Conservation (phyloP, 2,329 filamentous ascomycete species). For the Apiospora marii region DNA sequence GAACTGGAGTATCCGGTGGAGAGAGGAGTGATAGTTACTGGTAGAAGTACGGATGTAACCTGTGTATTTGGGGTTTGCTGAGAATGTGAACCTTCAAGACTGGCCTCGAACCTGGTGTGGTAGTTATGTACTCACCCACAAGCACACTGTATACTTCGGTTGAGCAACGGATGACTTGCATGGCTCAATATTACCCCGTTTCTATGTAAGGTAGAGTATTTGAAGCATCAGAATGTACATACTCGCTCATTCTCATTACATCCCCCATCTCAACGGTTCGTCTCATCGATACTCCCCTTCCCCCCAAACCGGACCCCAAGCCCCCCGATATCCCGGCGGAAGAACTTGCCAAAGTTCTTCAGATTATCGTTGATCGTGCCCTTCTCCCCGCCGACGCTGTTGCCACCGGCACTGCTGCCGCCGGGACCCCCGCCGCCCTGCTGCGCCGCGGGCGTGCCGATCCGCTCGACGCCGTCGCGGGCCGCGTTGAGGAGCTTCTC, state of each 20-base stretch:
- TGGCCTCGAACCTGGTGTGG: no score
- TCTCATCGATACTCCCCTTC: constrained; percentile 48
- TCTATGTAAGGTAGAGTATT: neutral
- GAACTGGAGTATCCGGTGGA: constrained; percentile 65
- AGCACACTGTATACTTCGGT: no score
- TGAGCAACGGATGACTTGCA: neutral
- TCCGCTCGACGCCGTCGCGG: constrained; percentile 80
- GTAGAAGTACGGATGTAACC: no score
- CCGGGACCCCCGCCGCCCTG: constrained; percentile 21
- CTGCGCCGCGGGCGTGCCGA: constrained; percentile 64
- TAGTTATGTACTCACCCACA: no score
- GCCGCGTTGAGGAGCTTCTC: constrained; percentile 90
- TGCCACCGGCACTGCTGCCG: constrained; percentile 60
- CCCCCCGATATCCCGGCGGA: constrained; percentile 83
- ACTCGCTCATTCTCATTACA: neutral
- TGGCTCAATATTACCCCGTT: neutral
- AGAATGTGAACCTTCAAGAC: no score
- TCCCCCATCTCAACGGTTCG: neutral
- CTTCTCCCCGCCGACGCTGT: no score
- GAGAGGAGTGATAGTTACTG: constrained; percentile 50
- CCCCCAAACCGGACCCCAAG: constrained; percentile 79
- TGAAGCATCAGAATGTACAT: no score
- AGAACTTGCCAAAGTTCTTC: constrained; percentile 96
- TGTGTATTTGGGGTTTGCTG: no score
- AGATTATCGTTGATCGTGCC: constrained; percentile 81